Evolutionary conservation across 2,329 filamentous ascomycete genomes (phyloP).

Genomic region (Neopestalotiopsis rosae): DNA sequence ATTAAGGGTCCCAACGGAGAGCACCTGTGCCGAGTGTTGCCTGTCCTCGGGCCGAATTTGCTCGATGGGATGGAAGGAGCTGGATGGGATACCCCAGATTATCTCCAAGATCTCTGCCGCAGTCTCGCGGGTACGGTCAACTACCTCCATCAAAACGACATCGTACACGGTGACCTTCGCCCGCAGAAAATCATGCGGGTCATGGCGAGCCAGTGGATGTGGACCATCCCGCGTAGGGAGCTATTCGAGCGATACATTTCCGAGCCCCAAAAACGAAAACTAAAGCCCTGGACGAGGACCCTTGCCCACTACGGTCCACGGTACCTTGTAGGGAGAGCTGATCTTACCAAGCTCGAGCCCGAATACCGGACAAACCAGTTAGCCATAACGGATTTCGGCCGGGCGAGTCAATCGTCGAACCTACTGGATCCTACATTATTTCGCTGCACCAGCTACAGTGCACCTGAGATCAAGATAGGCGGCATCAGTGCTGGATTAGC

Average conservation of each 20-base stretch:
- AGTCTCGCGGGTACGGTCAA: background rate
- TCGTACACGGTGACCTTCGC: background rate
- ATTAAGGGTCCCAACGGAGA: constrained; percentile 8
- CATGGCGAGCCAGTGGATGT: constrained; percentile 5
- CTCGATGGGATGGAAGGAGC: background rate
- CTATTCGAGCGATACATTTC: background rate
- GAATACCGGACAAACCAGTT: background rate
- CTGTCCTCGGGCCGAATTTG: constrained; percentile 3
- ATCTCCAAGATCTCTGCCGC: constrained; percentile 2
- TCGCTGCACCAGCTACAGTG: background rate
- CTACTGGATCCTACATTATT: background rate
- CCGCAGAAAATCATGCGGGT: constrained; percentile 11
- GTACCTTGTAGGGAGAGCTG: background rate
- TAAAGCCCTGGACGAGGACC: background rate
- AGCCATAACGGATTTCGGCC: constrained; percentile 5
- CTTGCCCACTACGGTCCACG: background rate
- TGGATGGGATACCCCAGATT: constrained; percentile 7
- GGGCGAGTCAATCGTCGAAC: background rate
- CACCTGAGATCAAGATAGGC: background rate
- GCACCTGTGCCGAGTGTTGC: constrained; percentile 10
- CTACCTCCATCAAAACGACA: background rate
- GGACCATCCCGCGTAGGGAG: background rate
- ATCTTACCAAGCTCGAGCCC: background rate
- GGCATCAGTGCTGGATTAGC: background rate
- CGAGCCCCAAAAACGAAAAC: background rate